Base-by-base conservation (phyloP, 768 basidiomycete species). In the Xerocomellus chrysenteron region DNA sequence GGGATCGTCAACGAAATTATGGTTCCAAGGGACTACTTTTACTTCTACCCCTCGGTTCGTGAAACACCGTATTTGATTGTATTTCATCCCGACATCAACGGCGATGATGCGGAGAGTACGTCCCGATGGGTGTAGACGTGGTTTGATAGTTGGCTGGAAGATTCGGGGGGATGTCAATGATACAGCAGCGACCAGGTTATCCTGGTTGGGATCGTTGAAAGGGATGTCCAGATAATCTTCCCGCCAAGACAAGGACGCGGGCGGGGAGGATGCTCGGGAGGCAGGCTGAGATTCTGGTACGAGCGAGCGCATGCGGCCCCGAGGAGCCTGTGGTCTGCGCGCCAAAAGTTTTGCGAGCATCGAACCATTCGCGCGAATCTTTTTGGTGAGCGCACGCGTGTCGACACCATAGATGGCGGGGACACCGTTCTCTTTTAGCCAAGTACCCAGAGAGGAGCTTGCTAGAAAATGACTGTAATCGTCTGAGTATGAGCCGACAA, bases 11-110 rank as follows among this genome's bases (percentile, higher is more conserved):
- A 90, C 76, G 71, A 95, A 93, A 74, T 98, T 90, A 71, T 95
- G 92, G 70, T 98, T 81, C 96, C 96, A 99, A 28, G 97, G 95
- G 9, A 98, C 91, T 50, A 98, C 93, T 75, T 98, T 98, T 69
- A 98, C 80, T 72, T 98, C 93, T 36, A 98, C 84, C 47, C 97
- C 97, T 35, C 97, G 88, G 37, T 84, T 79, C 42, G 83, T 85
- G 76, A 99, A 98, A 78, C 97, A 99, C 35, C 97, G 84, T 64
- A 98, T 94, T 74, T 99, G 97, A 74, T 98, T 98, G 78, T 91
- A 97, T 75, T 99, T 99, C 92, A 98, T 98, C n/a, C 97, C 97
- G 49, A 98, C 96, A 70, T 99, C 97, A 56, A 98, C 76, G 6
- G 93, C 94, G 16, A 99, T 68, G 30, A 99, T 83, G 57, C 97